These are phyloP conservation scores for Penicillium sp. DNA, from an alignment of 2,329 filamentous ascomycete genomes.

Conservation along the genomic window DNA sequence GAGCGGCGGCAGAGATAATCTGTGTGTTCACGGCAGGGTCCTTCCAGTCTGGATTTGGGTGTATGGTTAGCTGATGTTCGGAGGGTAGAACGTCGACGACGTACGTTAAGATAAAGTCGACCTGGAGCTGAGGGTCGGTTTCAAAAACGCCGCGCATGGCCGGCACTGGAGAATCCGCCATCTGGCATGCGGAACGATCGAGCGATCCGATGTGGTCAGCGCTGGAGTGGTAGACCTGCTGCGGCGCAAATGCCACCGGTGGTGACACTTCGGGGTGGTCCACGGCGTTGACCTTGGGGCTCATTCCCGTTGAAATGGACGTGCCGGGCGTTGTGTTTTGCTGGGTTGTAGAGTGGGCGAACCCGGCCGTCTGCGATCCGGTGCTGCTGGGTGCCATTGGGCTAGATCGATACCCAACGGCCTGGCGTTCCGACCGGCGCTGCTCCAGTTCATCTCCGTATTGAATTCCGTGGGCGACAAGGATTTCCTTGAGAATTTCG, in stretches of 20 bases:
- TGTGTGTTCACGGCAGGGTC: slow-evolving; percentile 49
- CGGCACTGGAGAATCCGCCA: slow-evolving; percentile 20
- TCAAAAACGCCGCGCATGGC: slow-evolving; percentile 43
- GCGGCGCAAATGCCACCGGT: slow-evolving; percentile 23
- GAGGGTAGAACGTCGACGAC: slow-evolving; percentile 14
- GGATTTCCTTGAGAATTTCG: slow-evolving; percentile 64
- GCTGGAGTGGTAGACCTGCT: slow-evolving; percentile 21
- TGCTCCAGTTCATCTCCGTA: slow-evolving; percentile 51
- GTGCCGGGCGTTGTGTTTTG: slow-evolving; percentile 35
- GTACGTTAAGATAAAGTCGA: slow-evolving; percentile 50
- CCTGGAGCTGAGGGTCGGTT: slow-evolving; percentile 45
- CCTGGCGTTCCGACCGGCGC: slow-evolving; percentile 33
- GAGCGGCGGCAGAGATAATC: slow-evolving; percentile 88
- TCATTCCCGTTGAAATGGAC: slow-evolving; percentile 32
- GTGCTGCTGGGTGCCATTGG: slow-evolving; percentile 44
- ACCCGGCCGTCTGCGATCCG: slow-evolving; percentile 31
- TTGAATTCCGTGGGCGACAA: slow-evolving; percentile 58
- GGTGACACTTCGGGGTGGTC: slow-evolving; percentile 32
- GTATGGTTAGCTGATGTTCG: background rate
- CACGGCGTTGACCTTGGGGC: slow-evolving; percentile 27
- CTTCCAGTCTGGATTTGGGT: slow-evolving; percentile 55
- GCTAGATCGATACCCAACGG: slow-evolving; percentile 32
- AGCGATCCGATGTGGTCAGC: slow-evolving; percentile 26
- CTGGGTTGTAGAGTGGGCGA: slow-evolving; percentile 23
- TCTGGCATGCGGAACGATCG: slow-evolving; percentile 23